Conservation (phyloP, 192 early-diverging fungal species). For the Dimargaris cristalligena region DNA sequence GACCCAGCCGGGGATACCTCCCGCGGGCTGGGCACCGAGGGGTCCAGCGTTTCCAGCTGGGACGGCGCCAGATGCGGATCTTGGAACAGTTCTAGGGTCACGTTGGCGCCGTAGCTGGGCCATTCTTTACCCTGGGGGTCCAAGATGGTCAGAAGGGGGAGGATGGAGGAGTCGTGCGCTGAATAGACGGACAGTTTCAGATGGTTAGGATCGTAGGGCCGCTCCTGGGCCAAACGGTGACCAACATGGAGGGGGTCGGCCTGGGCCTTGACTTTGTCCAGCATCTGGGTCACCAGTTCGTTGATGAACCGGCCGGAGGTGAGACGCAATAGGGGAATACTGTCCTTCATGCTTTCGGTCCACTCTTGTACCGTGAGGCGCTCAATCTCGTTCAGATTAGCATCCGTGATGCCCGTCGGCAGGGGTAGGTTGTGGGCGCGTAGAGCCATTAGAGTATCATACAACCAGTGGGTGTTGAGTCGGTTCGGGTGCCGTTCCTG, state of each 20-base stretch:
- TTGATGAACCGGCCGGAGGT: not conserved
- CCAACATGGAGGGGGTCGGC: not conserved
- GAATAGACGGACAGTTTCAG: conserved; percentile 1
- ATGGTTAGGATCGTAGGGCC: not conserved
- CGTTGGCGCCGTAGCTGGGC: conserved; percentile 21
- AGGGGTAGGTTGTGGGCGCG: conserved; percentile 17
- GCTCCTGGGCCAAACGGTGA: not conserved
- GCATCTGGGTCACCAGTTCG: not conserved
- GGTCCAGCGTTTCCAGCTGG: no score
- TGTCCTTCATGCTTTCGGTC: conserved; percentile 6
- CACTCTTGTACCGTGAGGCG: conserved; percentile 16
- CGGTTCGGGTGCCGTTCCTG: conserved; percentile 14
- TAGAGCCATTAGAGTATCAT: conserved; percentile 22
- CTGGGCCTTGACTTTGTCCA: not conserved
- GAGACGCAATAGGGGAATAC: not conserved
- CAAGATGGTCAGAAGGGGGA: conserved; percentile 12
- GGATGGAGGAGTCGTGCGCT: not conserved
- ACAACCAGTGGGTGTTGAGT: conserved; percentile 20
- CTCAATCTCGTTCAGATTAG: conserved; percentile 15
- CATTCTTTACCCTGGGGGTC: conserved; percentile 12
- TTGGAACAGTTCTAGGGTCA: conserved; percentile 24
- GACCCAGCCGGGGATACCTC: not conserved
- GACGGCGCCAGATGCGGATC: conserved; percentile 1
- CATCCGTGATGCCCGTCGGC: conserved; percentile 14
- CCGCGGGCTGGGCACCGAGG: not conserved